phyloP scores from a whole-genome alignment of 2,329 filamentous ascomycete genomes.

The Colletotrichum phormii region DNA sequence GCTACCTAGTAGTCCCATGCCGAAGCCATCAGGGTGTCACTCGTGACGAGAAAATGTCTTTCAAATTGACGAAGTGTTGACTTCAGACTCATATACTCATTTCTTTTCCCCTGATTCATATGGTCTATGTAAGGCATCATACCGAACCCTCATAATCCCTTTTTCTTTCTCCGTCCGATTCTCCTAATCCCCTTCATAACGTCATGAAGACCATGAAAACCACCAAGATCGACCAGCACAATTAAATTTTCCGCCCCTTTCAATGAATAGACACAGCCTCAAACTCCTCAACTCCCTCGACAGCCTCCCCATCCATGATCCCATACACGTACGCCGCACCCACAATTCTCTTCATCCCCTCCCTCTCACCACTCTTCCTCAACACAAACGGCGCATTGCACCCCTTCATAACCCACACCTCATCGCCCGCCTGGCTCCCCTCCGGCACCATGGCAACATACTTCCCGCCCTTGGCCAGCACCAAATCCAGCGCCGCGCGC shows the following conservation, averaged over 20 bases:
- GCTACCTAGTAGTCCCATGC: no score
- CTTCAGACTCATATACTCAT: no score
- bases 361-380: constrained; percentile 28
- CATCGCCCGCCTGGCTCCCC: constrained; percentile 23
- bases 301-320: constrained; percentile 27
- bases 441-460: constrained; percentile 34
- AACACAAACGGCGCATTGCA: constrained; percentile 35
- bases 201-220: neutral
- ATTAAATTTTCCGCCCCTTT: neutral
- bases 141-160: neutral
- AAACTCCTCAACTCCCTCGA: constrained; percentile 6
- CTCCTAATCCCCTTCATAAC: neutral
- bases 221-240: fast-evolving
- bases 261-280: constrained; percentile 30
- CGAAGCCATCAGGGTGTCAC: constrained; percentile 13
- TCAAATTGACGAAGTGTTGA: no score
- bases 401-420: constrained; percentile 34
- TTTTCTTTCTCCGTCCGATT: neutral
- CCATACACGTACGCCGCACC: constrained; percentile 33
- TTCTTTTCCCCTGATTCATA: neutral
- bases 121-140: neutral
- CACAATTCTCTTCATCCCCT: constrained; percentile 23
- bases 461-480: constrained; percentile 19
- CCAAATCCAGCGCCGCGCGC: constrained; percentile 31
- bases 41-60: no score